These are phyloP conservation scores for Aspergillus aculeatus DNA, from an alignment of 2,329 filamentous ascomycete species.

Conservation along the genomic window DNA sequence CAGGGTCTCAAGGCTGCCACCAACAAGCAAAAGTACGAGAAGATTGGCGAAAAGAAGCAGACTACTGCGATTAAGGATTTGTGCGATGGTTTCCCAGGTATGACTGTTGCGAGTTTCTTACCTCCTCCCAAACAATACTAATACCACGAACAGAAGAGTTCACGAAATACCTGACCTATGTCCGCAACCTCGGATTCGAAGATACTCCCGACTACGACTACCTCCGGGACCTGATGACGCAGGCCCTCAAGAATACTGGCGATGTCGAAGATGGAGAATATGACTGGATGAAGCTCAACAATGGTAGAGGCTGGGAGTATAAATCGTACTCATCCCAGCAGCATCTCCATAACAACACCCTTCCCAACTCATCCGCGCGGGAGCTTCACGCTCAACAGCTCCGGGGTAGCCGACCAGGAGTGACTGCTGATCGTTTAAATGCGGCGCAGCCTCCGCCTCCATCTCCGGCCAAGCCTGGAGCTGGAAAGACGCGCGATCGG, in stretches of 20 bases:
- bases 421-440: conserved; percentile 88
- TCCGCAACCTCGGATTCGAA: conserved; percentile 96
- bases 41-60: conserved; percentile 99
- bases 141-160: conserved; percentile 70
- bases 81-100: conserved; percentile 86
- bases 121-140: conserved; percentile 7
- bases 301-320: conserved; percentile 89
- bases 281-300: conserved; percentile 99
- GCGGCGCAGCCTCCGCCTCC: conserved; percentile 86
- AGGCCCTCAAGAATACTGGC: conserved; percentile 89
- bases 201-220: conserved; percentile 99
- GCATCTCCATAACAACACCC: conserved; percentile 72
- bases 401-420: conserved; percentile 60
- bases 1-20: conserved; percentile 68
- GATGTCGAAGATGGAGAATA: conserved; percentile 98
- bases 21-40: conserved; percentile 98
- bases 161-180: conserved; percentile 95
- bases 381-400: conserved; percentile 72
- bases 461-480: conserved; percentile 75
- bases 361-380: conserved; percentile 78
- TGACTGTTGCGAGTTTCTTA: neutral
- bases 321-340: conserved; percentile 69
- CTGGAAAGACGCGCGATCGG: conserved; percentile 69
- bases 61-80: conserved; percentile 95
- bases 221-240: conserved; percentile 91